phyloP scores from a whole-genome alignment of 2,329 filamentous ascomycete species.

The Chrysoporthe deuterocubensis region DNA sequence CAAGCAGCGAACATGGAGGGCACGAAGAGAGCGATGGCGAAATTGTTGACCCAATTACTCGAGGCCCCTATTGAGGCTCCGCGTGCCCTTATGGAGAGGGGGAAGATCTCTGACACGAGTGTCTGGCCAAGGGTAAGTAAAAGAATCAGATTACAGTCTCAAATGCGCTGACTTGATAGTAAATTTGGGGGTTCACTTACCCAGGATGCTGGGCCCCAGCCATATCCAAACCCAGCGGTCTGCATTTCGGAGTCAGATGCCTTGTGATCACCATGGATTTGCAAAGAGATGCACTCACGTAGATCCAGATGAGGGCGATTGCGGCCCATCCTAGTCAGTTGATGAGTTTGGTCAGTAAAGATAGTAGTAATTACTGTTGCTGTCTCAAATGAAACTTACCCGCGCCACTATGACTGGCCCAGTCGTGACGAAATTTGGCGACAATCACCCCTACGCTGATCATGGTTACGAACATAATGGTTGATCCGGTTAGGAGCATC shows the following conservation, averaged over 20 bases:
- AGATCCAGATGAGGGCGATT: conserved; percentile 41
- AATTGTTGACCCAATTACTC: conserved; percentile 52
- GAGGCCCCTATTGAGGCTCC: conserved; percentile 48
- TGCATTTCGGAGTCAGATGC: background rate
- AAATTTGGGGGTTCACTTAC: conserved; percentile 5
- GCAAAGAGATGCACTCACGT: conserved; percentile 27
- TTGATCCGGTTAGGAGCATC: conserved; percentile 42
- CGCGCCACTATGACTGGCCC: conserved; percentile 41
- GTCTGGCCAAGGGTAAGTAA: conserved; percentile 31
- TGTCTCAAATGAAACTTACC: background rate
- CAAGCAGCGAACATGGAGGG: conserved; percentile 46
- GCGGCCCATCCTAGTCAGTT: conserved; percentile 40
- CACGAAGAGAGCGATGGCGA: conserved; percentile 50
- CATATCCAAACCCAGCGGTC: conserved; percentile 25
- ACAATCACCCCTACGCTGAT: conserved; percentile 47
- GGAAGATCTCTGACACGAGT: conserved; percentile 44
- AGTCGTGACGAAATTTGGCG: conserved; percentile 42
- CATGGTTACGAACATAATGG: conserved; percentile 45
- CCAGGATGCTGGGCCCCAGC: conserved; percentile 31
- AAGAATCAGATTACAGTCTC: background rate
- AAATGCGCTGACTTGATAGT: too few species aligned
- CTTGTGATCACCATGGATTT: background rate
- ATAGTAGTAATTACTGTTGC: too few species aligned
- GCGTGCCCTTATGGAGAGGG: conserved; percentile 42
- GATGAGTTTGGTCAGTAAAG: background rate